Evolutionary conservation across 179 eudicot genomes (phyloP).

Genomic region (Corrigiola litoralis): DNA sequence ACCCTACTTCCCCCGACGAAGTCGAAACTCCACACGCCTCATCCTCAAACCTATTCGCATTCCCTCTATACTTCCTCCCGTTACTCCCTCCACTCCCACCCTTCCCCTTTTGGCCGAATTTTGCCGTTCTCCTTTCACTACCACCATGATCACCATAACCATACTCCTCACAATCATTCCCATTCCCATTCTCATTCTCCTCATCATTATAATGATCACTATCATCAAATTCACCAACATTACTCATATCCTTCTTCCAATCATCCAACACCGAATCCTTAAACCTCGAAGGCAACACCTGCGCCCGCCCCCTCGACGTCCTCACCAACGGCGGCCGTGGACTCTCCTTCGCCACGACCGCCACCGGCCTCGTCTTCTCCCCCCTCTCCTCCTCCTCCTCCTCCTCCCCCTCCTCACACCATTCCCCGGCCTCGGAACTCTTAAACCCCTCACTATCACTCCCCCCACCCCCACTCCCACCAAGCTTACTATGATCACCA

Average conservation of each 20-base stretch:
- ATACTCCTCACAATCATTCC: not conserved
- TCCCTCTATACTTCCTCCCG: slow-evolving; percentile 18
- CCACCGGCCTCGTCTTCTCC: slow-evolving; percentile 20
- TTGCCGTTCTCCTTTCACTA: slow-evolving; percentile 30
- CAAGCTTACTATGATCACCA: no score
- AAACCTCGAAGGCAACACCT: slow-evolving; percentile 84
- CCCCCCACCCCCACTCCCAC: no score
- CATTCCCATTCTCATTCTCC: not conserved
- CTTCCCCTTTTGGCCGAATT: slow-evolving; percentile 29
- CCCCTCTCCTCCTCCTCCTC: slow-evolving; percentile 12
- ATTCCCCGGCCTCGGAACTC: not conserved
- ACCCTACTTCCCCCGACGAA: slow-evolving; percentile 37
- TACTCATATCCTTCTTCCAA: slow-evolving; percentile 89
- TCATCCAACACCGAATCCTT: slow-evolving; percentile 90
- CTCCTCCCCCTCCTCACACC: slow-evolving; percentile 23
- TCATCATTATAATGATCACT: not conserved
- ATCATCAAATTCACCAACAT: slow-evolving; percentile 14
- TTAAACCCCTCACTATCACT: slow-evolving; percentile 11
- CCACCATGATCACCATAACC: slow-evolving; percentile 20
- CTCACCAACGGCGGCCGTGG: slow-evolving; percentile 71
- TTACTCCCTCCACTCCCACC: slow-evolving; percentile 7
- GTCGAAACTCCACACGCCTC: slow-evolving; percentile 37
- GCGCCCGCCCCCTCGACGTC: slow-evolving; percentile 88
- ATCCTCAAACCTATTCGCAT: slow-evolving; percentile 30
- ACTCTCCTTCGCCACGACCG: slow-evolving; percentile 23